Conservation (phyloP, 202 grass and related monocot genomes). For the Schoenoplectus tabernaemontani region DNA sequence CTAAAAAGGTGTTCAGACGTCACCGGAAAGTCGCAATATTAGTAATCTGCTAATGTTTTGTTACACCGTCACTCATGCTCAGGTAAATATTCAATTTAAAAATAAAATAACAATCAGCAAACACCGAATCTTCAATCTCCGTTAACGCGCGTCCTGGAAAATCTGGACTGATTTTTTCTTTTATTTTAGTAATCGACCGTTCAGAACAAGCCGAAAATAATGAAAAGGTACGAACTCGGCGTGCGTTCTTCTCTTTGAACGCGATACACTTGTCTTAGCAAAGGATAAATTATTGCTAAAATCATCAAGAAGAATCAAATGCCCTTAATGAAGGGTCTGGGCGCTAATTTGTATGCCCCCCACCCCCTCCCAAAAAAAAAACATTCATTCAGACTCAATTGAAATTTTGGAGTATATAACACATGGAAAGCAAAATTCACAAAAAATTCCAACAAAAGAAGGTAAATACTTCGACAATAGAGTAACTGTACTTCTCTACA, state of each 20-base stretch:
- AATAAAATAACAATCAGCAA: neutral
- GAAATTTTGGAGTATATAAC: neutral
- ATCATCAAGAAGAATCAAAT: neutral
- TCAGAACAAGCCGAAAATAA: neutral
- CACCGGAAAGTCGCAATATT: too few species aligned
- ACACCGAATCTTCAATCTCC: neutral
- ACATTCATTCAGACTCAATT: too few species aligned
- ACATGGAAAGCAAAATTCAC: neutral
- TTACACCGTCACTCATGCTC: neutral
- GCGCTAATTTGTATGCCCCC: too few species aligned
- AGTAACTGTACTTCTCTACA: conserved; percentile 11
- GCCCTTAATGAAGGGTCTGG: neutral
- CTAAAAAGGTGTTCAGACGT: too few species aligned
- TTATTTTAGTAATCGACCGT: neutral
- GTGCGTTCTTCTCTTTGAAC: neutral
- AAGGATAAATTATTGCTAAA: neutral
- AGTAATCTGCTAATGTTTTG: neutral
- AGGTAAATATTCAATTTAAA: neutral
- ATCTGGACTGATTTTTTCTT: neutral
- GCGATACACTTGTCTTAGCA: neutral
- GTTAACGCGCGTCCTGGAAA: too few species aligned
- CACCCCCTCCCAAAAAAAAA: too few species aligned
- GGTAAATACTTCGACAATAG: neutral
- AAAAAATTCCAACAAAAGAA: neutral
- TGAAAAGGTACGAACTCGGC: too few species aligned